Base-by-base conservation (phyloP, 371 early-diverging fungal genomes). In the Mucor ambiguus region DNA sequence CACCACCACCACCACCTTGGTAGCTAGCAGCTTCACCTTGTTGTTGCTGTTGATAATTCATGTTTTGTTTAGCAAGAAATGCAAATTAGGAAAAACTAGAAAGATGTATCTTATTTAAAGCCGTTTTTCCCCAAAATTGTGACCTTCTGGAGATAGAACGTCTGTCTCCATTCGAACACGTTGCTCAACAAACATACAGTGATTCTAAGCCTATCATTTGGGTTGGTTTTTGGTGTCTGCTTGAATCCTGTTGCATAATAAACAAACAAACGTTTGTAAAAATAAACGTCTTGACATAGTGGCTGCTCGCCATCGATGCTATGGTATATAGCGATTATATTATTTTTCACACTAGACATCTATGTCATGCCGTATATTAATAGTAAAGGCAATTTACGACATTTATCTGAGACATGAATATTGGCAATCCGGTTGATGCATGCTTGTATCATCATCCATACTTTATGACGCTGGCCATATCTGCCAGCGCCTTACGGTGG, bases 11-110 rank as follows among this genome's bases (percentile, higher is more conserved):
- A 24, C 32, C 57, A 63, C 76, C 70, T 58, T 58, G 63, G 20
- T 79, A 79, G 44, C 79, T 76, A 14, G 67, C 60, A 14, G 76
- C 69, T 68, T 78, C 72, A n/a, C 79, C 79, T 30, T 35, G 66
- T 63, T 66, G 30, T 30, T 30, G 30, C 5, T 30, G 33, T 63
- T 66, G 72, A 58, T 69, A 64, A 32, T 46, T 56, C 10, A 24
- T 66, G 41, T 28, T 12, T 49, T 48, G 28, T 16, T 37, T 30
- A 30, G 30, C 30, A 12, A 37, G 29, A 58, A 41, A 32, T 37
- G 35, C 35, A 58, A 32, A 44, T 12, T n/a, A 38, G 55, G 58
- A 43, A 46, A 43, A 57, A 58, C 26, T 24, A 48, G 26, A 26
- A 24, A 2, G 12, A 11, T 20, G 20, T 8, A 44, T 44, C 26